Evolutionary conservation across 2,329 filamentous ascomycete genomes (phyloP), one percentile per base, ranked within the genome.

Genomic region (Aspergillaceae sp.): DNA sequence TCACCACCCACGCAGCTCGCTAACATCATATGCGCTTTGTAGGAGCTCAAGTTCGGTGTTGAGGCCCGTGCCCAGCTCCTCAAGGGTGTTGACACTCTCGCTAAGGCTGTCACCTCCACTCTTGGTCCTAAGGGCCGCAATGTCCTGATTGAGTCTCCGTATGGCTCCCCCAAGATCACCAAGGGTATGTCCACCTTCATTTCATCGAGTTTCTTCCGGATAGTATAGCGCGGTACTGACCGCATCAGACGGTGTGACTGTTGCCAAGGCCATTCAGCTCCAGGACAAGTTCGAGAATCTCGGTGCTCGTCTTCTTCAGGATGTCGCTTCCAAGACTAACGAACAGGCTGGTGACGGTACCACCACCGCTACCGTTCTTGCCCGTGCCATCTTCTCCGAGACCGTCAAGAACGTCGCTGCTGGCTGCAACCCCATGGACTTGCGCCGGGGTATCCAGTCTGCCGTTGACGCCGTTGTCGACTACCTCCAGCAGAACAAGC

Each of bases 221-320:
- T 41, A 28, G 36, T 10, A 41, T 35, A 36, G 11, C 2, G 43
- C 8, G 5, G 36, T 48, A 52, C 59, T 65, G 54, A 64, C 52
- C 46, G 27, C 6, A 45, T 43, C 54, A 90, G 86, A 92, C 72
- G 87, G 87, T 82, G 87, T 92, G 41, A 90, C 86, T 59, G 87
- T 92, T 60, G 87, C 87, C 59, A 91, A 85, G 74, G 89, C 91
- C 54, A 86, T 98, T 64, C 82, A 80, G 54, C 82, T 98, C 56
- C 83, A 98, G 79, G 92, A 98, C 80, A 97, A 97, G 76, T 98
- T 96, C 73, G 92, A 98, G 77, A 98, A 98, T 79, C 87, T 98
- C 60, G 92, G 92, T 70, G 92, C 92, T 63, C 86, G 87, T 66
- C 83, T 98, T 57, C 82, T 98, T 59, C 90, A 97, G 75, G 92